Base-by-base conservation (phyloP, 2,329 filamentous ascomycete species). In the Lachnellula cervina region DNA sequence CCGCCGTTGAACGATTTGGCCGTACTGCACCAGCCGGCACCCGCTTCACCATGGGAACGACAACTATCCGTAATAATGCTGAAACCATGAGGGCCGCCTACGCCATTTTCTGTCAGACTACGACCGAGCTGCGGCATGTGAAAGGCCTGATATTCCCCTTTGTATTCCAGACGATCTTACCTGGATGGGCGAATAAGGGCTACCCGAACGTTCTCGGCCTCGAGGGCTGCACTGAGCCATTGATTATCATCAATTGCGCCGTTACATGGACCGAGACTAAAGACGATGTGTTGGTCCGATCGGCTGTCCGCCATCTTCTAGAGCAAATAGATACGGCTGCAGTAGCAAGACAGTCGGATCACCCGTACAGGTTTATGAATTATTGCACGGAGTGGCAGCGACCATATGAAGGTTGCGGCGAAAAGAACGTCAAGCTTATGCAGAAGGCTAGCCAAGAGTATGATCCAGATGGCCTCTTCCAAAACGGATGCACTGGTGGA, bases 381-480 rank as follows among this genome's bases (percentile, higher is more conserved):
- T 49, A 54, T 34, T 54, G 44, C 34, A 54, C 17, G 17, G 51
- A 54, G 25, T 54, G 51, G 51, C 51, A 54, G 51, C 44, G 44
- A 14, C 51, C 51, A 19, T 49, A 48, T 44, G 21, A 52, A 32
- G 44, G 55, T 23, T 57, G 46, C 23, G 55, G 55, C n/a, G 45
- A 40, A 35, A 42, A 53, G 5, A 57, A 57, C 25, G 32, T 53
- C 19, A 25, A 54, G 35, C 46, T 49, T 21, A 44, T 66, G 45
- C 59, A 55, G 49, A 56, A 60, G 35, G 64, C 58, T 1, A 62
- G 64, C 11, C 45, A 23, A 9, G 63, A 59, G 54, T 69, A 68
- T 47, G 66, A 69, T 51, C 64, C 64, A 0, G 49, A 51, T 2
- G 53, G 53, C 16, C 55, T 67, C 0, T 69, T 69, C 37, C 64